phyloP scores from a whole-genome alignment of 208 protist genomes.

The Ichthyophonus hoferi region DNA sequence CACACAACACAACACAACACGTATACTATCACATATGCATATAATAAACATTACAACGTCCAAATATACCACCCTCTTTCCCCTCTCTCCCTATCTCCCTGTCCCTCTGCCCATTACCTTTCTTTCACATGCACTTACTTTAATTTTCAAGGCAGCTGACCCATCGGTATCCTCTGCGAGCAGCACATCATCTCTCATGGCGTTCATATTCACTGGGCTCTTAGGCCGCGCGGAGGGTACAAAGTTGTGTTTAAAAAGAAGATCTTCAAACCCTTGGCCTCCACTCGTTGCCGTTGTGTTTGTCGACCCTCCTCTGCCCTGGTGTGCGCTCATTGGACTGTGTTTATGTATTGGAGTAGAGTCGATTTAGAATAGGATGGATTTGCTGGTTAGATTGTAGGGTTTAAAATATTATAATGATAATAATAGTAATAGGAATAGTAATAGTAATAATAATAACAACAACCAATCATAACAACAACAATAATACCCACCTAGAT shows the following conservation, averaged over 20 bases:
- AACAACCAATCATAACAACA: too few relatives aligned
- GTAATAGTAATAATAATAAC: too few relatives aligned
- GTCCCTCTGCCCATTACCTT: too few relatives aligned
- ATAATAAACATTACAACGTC: not conserved
- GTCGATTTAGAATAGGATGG: too few relatives aligned
- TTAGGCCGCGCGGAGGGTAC: not conserved
- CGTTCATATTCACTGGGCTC: constrained; percentile 7
- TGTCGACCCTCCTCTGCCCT: not conserved
- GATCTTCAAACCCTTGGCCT: constrained; percentile 23
- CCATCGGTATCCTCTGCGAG: not conserved
- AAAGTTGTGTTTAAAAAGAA: constrained; percentile 30
- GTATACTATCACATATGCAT: not conserved
- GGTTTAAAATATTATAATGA: too few relatives aligned
- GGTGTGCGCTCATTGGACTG: not conserved
- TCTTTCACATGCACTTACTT: too few relatives aligned
- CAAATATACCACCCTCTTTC: too few relatives aligned
- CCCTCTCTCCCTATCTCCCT: too few relatives aligned
- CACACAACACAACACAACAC: not conserved
- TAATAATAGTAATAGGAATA: too few relatives aligned
- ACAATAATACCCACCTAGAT: too few relatives aligned
- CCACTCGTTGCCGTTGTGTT: not conserved
- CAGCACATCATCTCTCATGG: not conserved
- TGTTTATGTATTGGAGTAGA: not conserved
- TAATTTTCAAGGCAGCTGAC: not conserved
- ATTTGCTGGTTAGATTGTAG: too few relatives aligned